Conservation (phyloP, 768 basidiomycete genomes). For the Macrolepiota dolichaula region DNA sequence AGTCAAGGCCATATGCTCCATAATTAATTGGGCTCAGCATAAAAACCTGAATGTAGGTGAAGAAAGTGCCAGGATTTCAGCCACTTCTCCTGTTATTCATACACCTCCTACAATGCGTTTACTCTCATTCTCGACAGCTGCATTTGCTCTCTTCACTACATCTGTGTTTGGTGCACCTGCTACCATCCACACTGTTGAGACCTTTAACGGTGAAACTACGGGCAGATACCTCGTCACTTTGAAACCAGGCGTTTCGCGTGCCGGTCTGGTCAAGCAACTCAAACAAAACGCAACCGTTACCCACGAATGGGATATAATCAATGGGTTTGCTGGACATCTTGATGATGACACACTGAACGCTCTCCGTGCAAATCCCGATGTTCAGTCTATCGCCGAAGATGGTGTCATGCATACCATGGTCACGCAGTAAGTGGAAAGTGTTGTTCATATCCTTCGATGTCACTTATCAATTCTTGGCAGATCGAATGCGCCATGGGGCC, state of each 20-base stretch:
- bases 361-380: slow-evolving; percentile 22
- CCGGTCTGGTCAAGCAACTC: slow-evolving; percentile 13
- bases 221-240: slow-evolving; percentile 29
- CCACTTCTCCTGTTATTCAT: neutral
- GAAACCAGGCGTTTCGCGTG: slow-evolving; percentile 23
- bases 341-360: slow-evolving; percentile 20
- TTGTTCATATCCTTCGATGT: neutral
- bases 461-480: slow-evolving; percentile 12
- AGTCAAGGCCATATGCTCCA: too few species aligned
- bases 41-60: too few species aligned
- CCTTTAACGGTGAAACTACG: slow-evolving; percentile 19
- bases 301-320: slow-evolving; percentile 25
- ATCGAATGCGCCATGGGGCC: slow-evolving; percentile 20
- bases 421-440: slow-evolving; percentile 17
- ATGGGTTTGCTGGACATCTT: slow-evolving; percentile 29
- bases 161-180: slow-evolving; percentile 17
- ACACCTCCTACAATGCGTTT: neutral
- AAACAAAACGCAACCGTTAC: slow-evolving; percentile 3
- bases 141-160: slow-evolving; percentile 3
- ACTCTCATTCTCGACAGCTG: neutral
- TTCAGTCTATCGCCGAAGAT: slow-evolving; percentile 25
- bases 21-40: too few species aligned
- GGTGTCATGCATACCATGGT: slow-evolving; percentile 22
- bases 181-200: slow-evolving; percentile 19
- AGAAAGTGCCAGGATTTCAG: too few species aligned